Evolutionary conservation across 2,329 filamentous ascomycete genomes (phyloP).

Genomic region (Mollisia scopiformis): DNA sequence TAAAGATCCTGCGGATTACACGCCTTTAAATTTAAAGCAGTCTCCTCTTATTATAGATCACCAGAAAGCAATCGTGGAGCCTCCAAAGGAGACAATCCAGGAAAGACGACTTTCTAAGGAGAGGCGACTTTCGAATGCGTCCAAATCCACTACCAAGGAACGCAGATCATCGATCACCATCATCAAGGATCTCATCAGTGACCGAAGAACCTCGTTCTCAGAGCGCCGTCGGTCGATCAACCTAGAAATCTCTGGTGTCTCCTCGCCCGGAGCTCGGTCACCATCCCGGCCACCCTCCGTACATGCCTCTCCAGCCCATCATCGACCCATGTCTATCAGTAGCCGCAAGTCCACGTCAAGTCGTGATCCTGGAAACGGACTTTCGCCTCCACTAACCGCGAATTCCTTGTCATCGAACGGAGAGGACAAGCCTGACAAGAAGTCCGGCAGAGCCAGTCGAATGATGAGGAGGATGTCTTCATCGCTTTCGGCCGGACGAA

Average conservation of each 20-base stretch:
- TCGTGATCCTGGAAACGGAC: conserved; percentile 23
- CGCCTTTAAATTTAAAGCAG: conserved; percentile 56
- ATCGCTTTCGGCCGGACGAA: conserved; percentile 49
- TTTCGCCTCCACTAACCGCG: conserved; percentile 43
- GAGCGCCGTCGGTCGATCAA: conserved; percentile 48
- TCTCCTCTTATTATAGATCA: conserved; percentile 63
- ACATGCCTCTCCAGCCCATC: conserved; percentile 50
- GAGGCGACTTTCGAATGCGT: conserved; percentile 29
- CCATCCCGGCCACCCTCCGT: conserved; percentile 48
- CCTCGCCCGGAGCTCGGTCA: conserved; percentile 44
- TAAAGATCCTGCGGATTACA: conserved; percentile 45
- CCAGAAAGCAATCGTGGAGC: conserved; percentile 41
- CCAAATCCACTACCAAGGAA: conserved; percentile 34
- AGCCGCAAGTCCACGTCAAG: conserved; percentile 52
- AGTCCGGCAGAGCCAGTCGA: conserved; percentile 47
- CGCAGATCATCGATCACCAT: conserved; percentile 62
- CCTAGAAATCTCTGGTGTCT: conserved; percentile 45
- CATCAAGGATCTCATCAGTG: conserved; percentile 58
- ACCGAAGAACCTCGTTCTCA: conserved; percentile 54
- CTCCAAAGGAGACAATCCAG: conserved; percentile 48
- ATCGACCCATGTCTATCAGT: conserved; percentile 66
- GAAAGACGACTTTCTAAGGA: conserved; percentile 50
- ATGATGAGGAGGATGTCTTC: conserved; percentile 71
- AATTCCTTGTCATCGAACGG: conserved; percentile 41
- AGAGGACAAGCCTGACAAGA: conserved; percentile 56